Percentiles rank a stretch among this genome's conserved stretches.
Evolutionary conservation across 768 basidiomycete genomes (phyloP).

Genomic region (Boletus edulis): DNA sequence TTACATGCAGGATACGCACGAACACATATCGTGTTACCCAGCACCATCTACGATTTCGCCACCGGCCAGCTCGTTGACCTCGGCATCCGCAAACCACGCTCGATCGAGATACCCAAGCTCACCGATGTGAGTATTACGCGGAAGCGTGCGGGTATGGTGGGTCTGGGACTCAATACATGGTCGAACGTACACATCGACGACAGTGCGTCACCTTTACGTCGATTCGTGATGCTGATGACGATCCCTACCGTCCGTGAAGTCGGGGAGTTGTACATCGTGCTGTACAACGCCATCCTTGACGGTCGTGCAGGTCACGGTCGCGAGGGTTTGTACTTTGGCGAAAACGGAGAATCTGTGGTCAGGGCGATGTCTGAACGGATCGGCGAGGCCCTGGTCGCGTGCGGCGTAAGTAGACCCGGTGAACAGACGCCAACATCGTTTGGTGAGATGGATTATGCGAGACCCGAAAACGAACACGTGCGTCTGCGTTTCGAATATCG

Average conservation of each 20-base stretch:
- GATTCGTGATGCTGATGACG: not conserved
- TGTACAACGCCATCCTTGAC: conserved; percentile 38
- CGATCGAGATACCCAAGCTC: conserved; percentile 50
- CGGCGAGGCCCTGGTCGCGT: conserved; percentile 23
- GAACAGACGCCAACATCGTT: conserved; percentile 39
- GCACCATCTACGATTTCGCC: conserved; percentile 58
- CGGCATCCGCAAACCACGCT: conserved; percentile 43
- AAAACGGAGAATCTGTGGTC: conserved; percentile 44
- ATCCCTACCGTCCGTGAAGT: not conserved
- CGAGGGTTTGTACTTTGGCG: conserved; percentile 52
- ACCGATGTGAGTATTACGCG: conserved; percentile 44
- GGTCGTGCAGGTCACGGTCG: conserved; percentile 18
- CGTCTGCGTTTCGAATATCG: not conserved
- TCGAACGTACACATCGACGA: conserved; percentile 56
- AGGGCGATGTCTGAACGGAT: conserved; percentile 41
- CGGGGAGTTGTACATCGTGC: conserved; percentile 39
- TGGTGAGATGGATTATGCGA: conserved; percentile 20
- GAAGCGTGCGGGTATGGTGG: conserved; percentile 53
- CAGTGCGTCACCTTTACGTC: not conserved
- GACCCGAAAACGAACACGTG: not conserved
- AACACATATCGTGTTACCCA: conserved; percentile 45
- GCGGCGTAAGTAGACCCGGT: not conserved
- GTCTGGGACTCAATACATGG: conserved; percentile 58
- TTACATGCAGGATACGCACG: not conserved
- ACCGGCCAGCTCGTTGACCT: conserved; percentile 42